Conservation (phyloP, 2,329 filamentous ascomycete genomes). For the Penicillium sp. region DNA sequence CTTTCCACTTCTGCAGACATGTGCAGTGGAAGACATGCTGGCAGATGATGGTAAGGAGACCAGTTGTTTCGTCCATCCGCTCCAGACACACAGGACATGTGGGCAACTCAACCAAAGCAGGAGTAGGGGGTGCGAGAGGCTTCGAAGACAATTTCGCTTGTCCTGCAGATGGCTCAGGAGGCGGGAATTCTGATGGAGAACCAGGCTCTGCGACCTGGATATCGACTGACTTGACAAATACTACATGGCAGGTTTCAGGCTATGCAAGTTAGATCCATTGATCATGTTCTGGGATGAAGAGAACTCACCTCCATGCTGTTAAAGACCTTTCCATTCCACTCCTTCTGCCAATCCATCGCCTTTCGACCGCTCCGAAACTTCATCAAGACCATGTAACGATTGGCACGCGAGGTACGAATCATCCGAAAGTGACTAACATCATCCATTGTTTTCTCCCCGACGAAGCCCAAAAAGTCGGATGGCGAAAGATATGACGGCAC, state of each 20-base stretch:
- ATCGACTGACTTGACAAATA: slow-evolving; percentile 87
- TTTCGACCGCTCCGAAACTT: slow-evolving; percentile 74
- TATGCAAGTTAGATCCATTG: slow-evolving; percentile 29
- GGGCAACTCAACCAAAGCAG: slow-evolving; percentile 80
- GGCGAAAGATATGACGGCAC: slow-evolving; percentile 92
- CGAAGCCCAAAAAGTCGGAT: slow-evolving; percentile 82
- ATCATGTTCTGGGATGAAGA: not conserved
- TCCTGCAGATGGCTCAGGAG: slow-evolving; percentile 23
- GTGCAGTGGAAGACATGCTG: slow-evolving; percentile 97
- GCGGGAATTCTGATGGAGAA: slow-evolving; percentile 19
- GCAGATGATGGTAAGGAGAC: slow-evolving; percentile 89
- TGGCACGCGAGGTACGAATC: slow-evolving; percentile 81
- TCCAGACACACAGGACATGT: slow-evolving; percentile 96
- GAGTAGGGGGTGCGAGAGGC: slow-evolving; percentile 67
- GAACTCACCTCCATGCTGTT: slow-evolving; percentile 74
- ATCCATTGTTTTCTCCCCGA: slow-evolving; percentile 79
- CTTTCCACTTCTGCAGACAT: slow-evolving; percentile 93
- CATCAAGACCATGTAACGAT: slow-evolving; percentile 91
- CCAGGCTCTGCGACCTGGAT: slow-evolving; percentile 60
- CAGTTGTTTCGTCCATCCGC: slow-evolving; percentile 96
- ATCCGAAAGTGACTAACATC: slow-evolving; percentile 91
- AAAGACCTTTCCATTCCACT: slow-evolving; percentile 90
- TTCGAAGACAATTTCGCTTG: slow-evolving; percentile 51
- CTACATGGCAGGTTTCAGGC: slow-evolving; percentile 91
- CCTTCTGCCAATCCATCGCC: slow-evolving; percentile 72